A percentile compares a stretch with the other conserved stretches of the same genome.
phyloP scores from a whole-genome alignment of 2,329 filamentous ascomycete species.

The Fusarium buharicum region DNA sequence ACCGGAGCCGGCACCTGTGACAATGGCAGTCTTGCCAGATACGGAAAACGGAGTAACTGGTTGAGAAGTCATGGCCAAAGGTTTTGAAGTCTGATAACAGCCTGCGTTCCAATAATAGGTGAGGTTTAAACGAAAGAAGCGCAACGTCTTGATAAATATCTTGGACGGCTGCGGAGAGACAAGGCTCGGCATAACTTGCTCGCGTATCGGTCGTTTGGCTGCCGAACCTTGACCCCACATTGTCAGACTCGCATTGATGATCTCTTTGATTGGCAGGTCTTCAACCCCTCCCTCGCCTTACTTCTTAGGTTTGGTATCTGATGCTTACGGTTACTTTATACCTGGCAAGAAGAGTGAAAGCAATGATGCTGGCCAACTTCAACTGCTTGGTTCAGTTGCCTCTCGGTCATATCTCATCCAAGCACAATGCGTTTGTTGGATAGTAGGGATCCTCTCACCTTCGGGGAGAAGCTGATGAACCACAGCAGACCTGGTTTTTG shows the following conservation, averaged over 20 bases:
- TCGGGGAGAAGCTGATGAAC: too few species aligned
- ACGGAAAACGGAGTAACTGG: constrained; percentile 31
- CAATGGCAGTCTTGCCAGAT: constrained; percentile 32
- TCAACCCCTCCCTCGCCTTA: not conserved
- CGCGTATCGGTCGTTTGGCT: not conserved
- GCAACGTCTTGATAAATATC: not conserved
- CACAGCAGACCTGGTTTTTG: too few species aligned
- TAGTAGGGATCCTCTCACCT: too few species aligned
- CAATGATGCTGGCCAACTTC: too few species aligned
- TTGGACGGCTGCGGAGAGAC: not conserved
- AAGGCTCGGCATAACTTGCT: not conserved
- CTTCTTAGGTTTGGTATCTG: too few species aligned
- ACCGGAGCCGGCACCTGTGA: constrained; percentile 40
- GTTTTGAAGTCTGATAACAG: not conserved
- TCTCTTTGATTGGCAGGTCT: not conserved
- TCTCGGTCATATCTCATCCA: too few species aligned
- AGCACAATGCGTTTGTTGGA: too few species aligned
- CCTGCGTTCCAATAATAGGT: not conserved
- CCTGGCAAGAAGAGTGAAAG: too few species aligned
- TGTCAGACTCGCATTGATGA: too few species aligned
- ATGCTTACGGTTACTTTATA: too few species aligned
- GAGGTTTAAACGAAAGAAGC: accelerated
- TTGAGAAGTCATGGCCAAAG: constrained; percentile 14
- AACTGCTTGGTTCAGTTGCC: too few species aligned
- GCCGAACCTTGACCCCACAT: constrained; percentile 22